These are phyloP conservation scores for Diplodia sapinea DNA, from an alignment of 2,329 filamentous ascomycete species.

Conservation along the genomic window DNA sequence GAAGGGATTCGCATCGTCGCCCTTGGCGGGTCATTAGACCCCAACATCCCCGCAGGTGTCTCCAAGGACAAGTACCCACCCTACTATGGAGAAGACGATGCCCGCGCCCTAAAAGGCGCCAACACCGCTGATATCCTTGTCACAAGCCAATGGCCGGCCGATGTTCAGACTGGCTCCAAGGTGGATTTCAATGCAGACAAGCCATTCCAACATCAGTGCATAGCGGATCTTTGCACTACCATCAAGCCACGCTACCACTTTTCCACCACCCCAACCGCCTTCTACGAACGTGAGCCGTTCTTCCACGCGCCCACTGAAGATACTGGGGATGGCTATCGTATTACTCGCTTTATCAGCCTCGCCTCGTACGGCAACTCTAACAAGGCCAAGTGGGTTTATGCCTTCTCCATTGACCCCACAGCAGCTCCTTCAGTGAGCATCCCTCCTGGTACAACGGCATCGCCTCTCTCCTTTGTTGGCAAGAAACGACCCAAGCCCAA, in stretches of 20 bases:
- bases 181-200: conserved; percentile 61
- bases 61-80: conserved; percentile 78
- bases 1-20: conserved; percentile 89
- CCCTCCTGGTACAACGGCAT: conserved; percentile 74
- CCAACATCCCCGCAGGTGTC: conserved; percentile 64
- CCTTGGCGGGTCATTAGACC: conserved; percentile 75
- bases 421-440: conserved; percentile 65
- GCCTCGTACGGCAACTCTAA: conserved; percentile 75
- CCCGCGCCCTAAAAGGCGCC: conserved; percentile 74
- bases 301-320: conserved; percentile 65
- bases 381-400: conserved; percentile 83
- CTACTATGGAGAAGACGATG: conserved; percentile 77
- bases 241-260: conserved; percentile 95
- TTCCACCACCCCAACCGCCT: conserved; percentile 70
- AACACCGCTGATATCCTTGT: conserved; percentile 84
- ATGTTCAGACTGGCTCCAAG: conserved; percentile 72
- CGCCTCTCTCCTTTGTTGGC: conserved; percentile 67
- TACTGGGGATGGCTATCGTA: conserved; percentile 59
- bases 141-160: conserved; percentile 83
- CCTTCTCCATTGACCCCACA: conserved; percentile 67
- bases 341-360: conserved; percentile 91
- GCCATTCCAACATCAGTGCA: conserved; percentile 64
- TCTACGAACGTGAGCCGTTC: conserved; percentile 93
- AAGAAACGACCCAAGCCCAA: conserved; percentile 61
- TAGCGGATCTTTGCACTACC: conserved; percentile 77